Conservation (phyloP, 768 basidiomycete species). For the Boletus rex-veris region DNA sequence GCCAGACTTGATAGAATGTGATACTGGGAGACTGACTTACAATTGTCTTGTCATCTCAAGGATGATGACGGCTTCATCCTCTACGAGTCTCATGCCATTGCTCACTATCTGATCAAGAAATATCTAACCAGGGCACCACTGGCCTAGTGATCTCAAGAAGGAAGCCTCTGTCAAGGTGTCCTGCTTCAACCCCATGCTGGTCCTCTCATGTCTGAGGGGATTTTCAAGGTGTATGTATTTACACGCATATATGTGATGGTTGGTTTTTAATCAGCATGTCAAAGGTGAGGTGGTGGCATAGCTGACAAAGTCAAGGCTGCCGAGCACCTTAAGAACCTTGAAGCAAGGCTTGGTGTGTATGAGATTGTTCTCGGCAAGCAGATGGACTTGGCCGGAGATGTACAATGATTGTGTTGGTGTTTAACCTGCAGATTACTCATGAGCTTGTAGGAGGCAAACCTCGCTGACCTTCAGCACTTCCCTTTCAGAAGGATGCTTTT, state of each 20-base stretch:
- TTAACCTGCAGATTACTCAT: background rate
- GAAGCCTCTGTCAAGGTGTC: slow-evolving; percentile 44
- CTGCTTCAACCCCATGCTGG: slow-evolving; percentile 42
- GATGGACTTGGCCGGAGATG: slow-evolving; percentile 55
- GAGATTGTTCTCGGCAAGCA: slow-evolving; percentile 52
- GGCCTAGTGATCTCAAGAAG: slow-evolving; percentile 38
- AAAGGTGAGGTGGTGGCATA: slow-evolving; percentile 17
- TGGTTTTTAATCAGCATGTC: background rate
- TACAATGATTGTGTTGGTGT: slow-evolving; percentile 6
- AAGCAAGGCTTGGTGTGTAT: slow-evolving; percentile 45
- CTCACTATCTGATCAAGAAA: slow-evolving; percentile 55
- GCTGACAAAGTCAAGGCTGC: slow-evolving; percentile 21
- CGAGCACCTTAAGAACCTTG: slow-evolving; percentile 18
- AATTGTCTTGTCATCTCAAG: too few species aligned
- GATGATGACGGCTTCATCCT: slow-evolving; percentile 62
- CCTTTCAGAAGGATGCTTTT: slow-evolving; percentile 38
- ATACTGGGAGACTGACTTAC: too few species aligned
- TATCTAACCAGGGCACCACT: slow-evolving; percentile 47
- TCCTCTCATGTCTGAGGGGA: slow-evolving; percentile 43
- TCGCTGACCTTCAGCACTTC: slow-evolving; percentile 59
- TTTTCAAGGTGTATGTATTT: slow-evolving; percentile 47
- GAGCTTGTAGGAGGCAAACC: slow-evolving; percentile 39
- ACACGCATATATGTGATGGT: too few species aligned
- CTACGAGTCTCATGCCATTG: slow-evolving; percentile 61
- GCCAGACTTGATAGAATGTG: too few species aligned